phyloP scores from a whole-genome alignment of 805 yeast genomes.

The Candida railenensis region DNA sequence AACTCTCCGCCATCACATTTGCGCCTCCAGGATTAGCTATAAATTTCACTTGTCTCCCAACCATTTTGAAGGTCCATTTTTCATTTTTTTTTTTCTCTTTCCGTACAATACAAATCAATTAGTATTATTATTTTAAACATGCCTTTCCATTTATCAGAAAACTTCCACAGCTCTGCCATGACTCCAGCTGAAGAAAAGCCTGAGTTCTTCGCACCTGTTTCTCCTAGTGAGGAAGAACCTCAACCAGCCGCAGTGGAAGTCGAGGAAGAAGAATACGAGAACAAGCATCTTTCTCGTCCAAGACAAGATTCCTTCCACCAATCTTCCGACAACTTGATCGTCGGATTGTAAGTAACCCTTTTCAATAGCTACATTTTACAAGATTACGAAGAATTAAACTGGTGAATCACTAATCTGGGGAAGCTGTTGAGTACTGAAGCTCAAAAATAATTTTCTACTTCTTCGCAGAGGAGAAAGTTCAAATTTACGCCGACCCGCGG shows the following conservation, averaged over 20 bases:
- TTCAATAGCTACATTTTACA: not conserved
- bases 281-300: conserved; percentile 5
- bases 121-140: not conserved
- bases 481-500: no score
- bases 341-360: conserved; percentile 14
- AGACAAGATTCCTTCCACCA: conserved; percentile 10
- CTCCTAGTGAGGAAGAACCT: not conserved
- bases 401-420: not conserved
- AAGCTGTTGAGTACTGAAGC: not conserved
- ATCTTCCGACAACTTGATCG: conserved; percentile 22
- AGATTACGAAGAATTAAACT: not conserved
- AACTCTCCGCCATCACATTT: not conserved
- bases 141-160: conserved; percentile 7
- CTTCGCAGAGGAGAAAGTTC: no score
- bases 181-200: conserved; percentile 8
- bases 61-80: not conserved
- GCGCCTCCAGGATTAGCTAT: not conserved
- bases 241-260: not conserved
- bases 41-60: not conserved
- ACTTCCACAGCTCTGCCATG: conserved; percentile 3
- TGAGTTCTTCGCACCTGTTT: conserved; percentile 1
- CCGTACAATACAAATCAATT: not conserved
- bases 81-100: not conserved
- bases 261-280: not conserved
- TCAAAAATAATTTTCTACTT: no score